A percentile compares a stretch with the other conserved stretches of the same genome.
Evolutionary conservation across 768 basidiomycete species (phyloP).

Genomic region (Paxillus ammoniavirescens): DNA sequence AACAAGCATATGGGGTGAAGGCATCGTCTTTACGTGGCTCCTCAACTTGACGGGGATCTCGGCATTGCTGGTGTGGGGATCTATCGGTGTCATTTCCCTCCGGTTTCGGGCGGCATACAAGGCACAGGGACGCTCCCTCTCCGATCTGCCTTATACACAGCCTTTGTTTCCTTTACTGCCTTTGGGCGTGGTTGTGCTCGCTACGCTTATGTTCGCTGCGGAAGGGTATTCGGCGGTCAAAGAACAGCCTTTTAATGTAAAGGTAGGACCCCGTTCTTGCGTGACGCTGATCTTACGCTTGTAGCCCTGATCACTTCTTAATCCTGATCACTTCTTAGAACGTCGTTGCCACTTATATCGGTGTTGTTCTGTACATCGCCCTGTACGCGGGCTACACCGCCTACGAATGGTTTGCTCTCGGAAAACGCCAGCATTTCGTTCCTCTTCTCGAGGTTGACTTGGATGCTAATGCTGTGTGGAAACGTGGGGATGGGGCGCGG

Average conservation of each 20-base stretch:
- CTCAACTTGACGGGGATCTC: conserved; percentile 66
- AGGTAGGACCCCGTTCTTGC: conserved; percentile 29
- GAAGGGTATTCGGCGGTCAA: conserved; percentile 52
- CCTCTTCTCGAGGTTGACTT: conserved; percentile 46
- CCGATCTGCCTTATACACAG: conserved; percentile 58
- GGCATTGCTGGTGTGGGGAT: conserved; percentile 65
- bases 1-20: conserved; percentile 58
- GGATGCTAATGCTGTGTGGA: conserved; percentile 55
- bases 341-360: conserved; percentile 55
- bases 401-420: conserved; percentile 37
- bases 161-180: conserved; percentile 56
- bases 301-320: background rate
- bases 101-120: conserved; percentile 64
- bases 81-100: conserved; percentile 52
- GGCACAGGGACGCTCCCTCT: conserved; percentile 47
- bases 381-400: conserved; percentile 45
- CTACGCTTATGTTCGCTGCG: conserved; percentile 51
- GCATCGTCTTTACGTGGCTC: conserved; percentile 56
- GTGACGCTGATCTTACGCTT: background rate
- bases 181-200: conserved; percentile 47
- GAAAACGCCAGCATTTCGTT: conserved; percentile 37
- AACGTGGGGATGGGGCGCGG: conserved; percentile 39
- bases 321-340: conserved; percentile 36
- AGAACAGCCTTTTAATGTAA: conserved; percentile 41
- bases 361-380: conserved; percentile 44